Percentiles rank a stretch among this genome's conserved stretches.
Evolutionary conservation across 2,329 filamentous ascomycete species (phyloP).

Genomic region (Hypoxylon sp.): DNA sequence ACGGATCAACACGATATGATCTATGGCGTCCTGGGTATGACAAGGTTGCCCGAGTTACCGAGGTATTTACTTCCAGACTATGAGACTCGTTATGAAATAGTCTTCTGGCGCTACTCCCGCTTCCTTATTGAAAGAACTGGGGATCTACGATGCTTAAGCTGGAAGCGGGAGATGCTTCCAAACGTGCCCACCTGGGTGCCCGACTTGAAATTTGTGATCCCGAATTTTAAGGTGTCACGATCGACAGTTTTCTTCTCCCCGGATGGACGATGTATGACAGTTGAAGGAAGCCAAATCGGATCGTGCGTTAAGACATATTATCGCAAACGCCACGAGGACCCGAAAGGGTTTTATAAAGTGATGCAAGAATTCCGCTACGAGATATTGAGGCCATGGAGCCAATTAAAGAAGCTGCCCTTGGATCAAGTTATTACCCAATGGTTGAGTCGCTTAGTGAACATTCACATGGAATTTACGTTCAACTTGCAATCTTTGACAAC

Average conservation of each 20-base stretch:
- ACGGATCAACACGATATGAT: conserved; percentile 7
- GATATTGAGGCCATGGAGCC: conserved; percentile 4
- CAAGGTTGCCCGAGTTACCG: not conserved
- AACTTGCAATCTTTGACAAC: not conserved
- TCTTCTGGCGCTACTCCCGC: conserved; percentile 3
- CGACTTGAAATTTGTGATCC: not conserved
- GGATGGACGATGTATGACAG: not conserved
- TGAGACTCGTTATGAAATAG: not conserved
- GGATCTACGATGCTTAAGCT: conserved; percentile 3
- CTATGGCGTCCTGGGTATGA: conserved; percentile 11
- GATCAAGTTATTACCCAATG: not conserved
- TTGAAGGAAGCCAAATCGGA: not conserved
- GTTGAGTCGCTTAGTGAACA: not conserved
- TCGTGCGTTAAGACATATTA: not conserved
- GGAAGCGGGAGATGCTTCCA: not conserved
- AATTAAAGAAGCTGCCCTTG: not conserved
- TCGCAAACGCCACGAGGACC: not conserved
- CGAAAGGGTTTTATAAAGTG: not conserved
- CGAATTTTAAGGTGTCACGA: not conserved
- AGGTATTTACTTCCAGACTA: not conserved
- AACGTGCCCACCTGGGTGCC: conserved; percentile 2
- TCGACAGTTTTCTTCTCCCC: not conserved
- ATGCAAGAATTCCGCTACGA: not conserved
- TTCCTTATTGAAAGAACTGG: conserved; percentile 2
- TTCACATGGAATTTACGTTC: not conserved